Conservation (phyloP, 2,329 filamentous ascomycete species). For the Bisporella sp. region DNA sequence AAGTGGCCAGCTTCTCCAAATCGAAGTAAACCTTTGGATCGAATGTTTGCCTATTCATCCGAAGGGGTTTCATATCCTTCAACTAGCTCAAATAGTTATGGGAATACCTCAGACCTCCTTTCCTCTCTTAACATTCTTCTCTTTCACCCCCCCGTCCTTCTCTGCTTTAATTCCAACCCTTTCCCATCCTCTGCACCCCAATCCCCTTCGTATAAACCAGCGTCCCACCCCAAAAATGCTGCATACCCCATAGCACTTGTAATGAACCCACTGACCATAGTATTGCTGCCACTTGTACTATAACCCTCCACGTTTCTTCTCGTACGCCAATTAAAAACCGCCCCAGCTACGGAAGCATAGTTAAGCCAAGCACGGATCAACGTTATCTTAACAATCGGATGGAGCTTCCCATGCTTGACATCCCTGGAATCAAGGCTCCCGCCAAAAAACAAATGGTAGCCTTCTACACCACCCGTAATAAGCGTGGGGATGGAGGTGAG, state of each 20-base stretch:
- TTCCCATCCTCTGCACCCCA: conserved; percentile 13
- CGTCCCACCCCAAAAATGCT: conserved; percentile 8
- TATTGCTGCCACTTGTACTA: conserved; percentile 2
- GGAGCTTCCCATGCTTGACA: background rate
- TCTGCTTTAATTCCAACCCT: conserved; percentile 6
- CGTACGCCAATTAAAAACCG: conserved; percentile 8
- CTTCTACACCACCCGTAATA: conserved; percentile 7
- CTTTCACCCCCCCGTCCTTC: background rate
- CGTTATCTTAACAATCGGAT: conserved; percentile 9
- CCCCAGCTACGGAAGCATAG: conserved; percentile 6
- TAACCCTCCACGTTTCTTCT: background rate
- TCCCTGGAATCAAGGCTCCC: conserved; percentile 4
- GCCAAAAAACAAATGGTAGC: conserved; percentile 5
- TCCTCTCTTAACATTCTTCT: background rate
- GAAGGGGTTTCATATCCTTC: background rate
- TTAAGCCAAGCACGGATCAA: conserved; percentile 10
- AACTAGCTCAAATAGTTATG: background rate
- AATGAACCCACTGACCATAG: conserved; percentile 3
- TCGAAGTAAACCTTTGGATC: too few species aligned
- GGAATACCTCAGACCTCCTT: background rate
- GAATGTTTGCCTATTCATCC: too few species aligned
- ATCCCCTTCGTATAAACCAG: conserved; percentile 12
- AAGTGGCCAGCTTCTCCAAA: too few species aligned
- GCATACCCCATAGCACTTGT: conserved; percentile 4
- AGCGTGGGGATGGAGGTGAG: conserved; percentile 11